phyloP scores from a whole-genome alignment of 2,329 filamentous ascomycete genomes.

The Tolypocladium guangdongense region DNA sequence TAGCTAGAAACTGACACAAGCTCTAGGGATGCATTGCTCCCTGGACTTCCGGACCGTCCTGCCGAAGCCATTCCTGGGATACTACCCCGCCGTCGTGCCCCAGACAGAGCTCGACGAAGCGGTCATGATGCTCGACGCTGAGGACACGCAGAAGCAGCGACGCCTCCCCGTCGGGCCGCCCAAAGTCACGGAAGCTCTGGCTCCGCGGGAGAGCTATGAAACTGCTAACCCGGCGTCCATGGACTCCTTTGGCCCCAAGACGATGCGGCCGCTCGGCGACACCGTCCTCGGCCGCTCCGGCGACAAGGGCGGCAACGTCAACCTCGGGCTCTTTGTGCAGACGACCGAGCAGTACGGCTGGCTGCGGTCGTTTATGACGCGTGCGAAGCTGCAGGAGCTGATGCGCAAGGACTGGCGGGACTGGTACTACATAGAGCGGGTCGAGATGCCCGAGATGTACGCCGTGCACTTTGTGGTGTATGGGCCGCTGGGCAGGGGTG shows the following conservation, averaged over 20 bases:
- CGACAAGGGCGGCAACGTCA: slow-evolving; percentile 33
- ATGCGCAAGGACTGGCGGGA: slow-evolving; percentile 22
- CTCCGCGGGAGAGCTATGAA: slow-evolving; percentile 12
- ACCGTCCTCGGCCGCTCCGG: slow-evolving; percentile 19
- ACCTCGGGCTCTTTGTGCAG: slow-evolving; percentile 34
- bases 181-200: slow-evolving; percentile 6
- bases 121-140: slow-evolving; percentile 8
- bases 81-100: slow-evolving; percentile 12
- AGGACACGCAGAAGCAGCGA: not conserved
- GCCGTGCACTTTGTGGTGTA: slow-evolving; percentile 42
- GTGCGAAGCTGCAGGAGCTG: slow-evolving; percentile 22
- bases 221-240: slow-evolving; percentile 4
- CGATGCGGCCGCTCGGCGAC: slow-evolving; percentile 15
- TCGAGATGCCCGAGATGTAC: slow-evolving; percentile 32
- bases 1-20: not conserved
- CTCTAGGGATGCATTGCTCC: slow-evolving; percentile 27
- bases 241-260: slow-evolving; percentile 9
- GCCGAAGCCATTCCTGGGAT: slow-evolving; percentile 11
- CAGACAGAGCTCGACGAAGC: slow-evolving; percentile 21
- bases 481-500: slow-evolving; percentile 30
- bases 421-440: slow-evolving; percentile 28
- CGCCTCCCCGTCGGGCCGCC: slow-evolving; percentile 9
- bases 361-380: slow-evolving; percentile 30
- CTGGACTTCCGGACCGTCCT: slow-evolving; percentile 29
- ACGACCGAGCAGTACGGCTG: slow-evolving; percentile 31